Base-by-base conservation (phyloP, 805 yeast genomes). In the Starmerella etchellsii region DNA sequence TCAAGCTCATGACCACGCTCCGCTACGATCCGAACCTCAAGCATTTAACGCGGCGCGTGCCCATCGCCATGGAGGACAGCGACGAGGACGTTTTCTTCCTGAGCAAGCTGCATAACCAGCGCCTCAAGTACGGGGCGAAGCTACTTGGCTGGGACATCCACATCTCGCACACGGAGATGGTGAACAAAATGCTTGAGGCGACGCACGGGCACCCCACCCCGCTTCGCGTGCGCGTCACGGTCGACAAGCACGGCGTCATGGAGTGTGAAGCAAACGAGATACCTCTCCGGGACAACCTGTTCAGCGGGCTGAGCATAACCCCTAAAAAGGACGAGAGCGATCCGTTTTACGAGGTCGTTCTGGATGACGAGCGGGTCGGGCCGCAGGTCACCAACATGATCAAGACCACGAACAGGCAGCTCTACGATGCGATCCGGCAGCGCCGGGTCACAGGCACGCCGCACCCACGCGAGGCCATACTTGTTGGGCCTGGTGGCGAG, bases 341-440 rank as follows among this genome's bases (percentile, higher is more conserved):
- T 35, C 56, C 57, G 9, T 42, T 59, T 0, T 85, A 81, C 76
- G 71, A 67, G 18, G 74, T 84, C 0, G 75, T 73, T 51, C 52
- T 85, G 3, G 88, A 81, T 54, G 8, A 19, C 22, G 31, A 16
- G 16, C 29, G 21, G 21, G 54, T 63, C 0, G 59, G 66, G 66
- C 71, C 1, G 48, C 68, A 33, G 69, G 74, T 1, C 73, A 93
- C 2, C 13, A 51, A 48, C 24, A 78, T 93, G 4, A 80, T 85
- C 62, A 88, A 88, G 57, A 88, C 97, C 0, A 81, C 95, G 0
- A 60, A 66, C 20, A 66, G 98, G 47, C 64, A 63, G 3, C 73
- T 68, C 34, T 85, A 87, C 56, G 69, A 64, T 33, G 65, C 56
- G 2, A 79, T 94, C 0, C 62, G 96, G 42, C 19, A 21, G 4